Base-by-base conservation (phyloP, 257 asterid genomes). In the Fraxinus cuspidata region DNA sequence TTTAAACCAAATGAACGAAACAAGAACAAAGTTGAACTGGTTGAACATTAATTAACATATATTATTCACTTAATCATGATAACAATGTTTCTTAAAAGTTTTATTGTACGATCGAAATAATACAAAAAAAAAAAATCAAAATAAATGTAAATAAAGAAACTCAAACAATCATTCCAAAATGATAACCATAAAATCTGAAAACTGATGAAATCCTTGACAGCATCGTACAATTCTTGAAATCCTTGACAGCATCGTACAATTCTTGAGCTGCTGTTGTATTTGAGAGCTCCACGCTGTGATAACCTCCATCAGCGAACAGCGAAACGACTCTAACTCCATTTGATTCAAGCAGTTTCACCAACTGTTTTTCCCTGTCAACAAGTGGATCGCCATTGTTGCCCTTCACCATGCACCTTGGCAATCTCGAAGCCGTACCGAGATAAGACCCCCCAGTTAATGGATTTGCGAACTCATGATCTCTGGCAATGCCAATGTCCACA, bases 401-500 rank as follows among this genome's bases (percentile, higher is more conserved):
- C 37, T 64, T 71, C 49, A 78, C 77, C 73, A 78, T 35, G 23
- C 64, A 58, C 37, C 67, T 72, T 11, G 77, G 77, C 72, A 77
- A 13, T 28, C 72, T 38, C 23, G 40, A 63, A 5, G 42, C 47
- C 51, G 34, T 27, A 31, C 65, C 73, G n/a, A 35, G 32, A 40
- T 19, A 7, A 12, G 31, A 37, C 47, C 47, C 9, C 49, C 49
- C 12, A 15, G 19, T 28, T 10, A 47, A 13, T 7, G 82, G 82
- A 18, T 79, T 79, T 2, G 49, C 44, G 12, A 25, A 79, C 38
- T 47, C 78, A 3, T 65, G 37, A 42, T 79, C 74, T 38, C 82
- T 0, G 78, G 78, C 82, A 79, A 29, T 15, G 82, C 82, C 12
- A 79, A 23, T 12, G 74, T 58, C 82, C 82, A 79, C 21, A 79